Evolutionary conservation across 2,329 filamentous ascomycete species (phyloP), one percentile per base, ranked within the genome.

Genomic region (Arthrobotrys pseudoclavata): DNA sequence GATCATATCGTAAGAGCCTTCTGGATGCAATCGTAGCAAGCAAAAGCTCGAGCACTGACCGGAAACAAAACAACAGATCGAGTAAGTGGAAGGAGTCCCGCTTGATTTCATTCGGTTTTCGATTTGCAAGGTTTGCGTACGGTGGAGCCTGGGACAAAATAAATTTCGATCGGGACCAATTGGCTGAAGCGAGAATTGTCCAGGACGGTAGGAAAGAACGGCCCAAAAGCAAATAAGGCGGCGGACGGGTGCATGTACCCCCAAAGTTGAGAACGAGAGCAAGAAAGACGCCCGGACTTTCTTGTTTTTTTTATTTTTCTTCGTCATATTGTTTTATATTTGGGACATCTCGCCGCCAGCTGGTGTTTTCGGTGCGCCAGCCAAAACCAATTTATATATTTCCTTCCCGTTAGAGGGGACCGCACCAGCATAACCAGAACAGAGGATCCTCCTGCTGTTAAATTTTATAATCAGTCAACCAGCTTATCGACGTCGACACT

Each of bases 131-230:
- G 57, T 50, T 64, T 53, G 26, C 20, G 55, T 37, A 34, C 37
- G 24, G 63, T 20, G 57, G 47, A 29, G 67, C 55, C 55, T 42
- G 31, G 55, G 55, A 60, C 31, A 22, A 60, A 34, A 60, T 60
- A 70, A 70, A 76, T 76, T 76, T 76, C 66, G 31, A 70, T 70
- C 66, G 61, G 72, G 72, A 29, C 66, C 66, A 45, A 76, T 76
- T 76, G 72, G 72, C 72, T 76, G 72, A 70, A 76, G 72, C 72
- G 72, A 76, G 72, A 50, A 66, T 55, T 66, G 72, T 76, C 66
- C 45, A 61, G 63, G 57, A 76, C 60, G 52, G 61, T 53, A 76
- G 48, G 66, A 22, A 55, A 61, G 18, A 12, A 48, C 52, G 42
- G 42, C 13, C n/a, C 52, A 66, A 72, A 60, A 64, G 45, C 34